Base-by-base conservation (phyloP, 148 eudicot genomes). In the Silene conica region DNA sequence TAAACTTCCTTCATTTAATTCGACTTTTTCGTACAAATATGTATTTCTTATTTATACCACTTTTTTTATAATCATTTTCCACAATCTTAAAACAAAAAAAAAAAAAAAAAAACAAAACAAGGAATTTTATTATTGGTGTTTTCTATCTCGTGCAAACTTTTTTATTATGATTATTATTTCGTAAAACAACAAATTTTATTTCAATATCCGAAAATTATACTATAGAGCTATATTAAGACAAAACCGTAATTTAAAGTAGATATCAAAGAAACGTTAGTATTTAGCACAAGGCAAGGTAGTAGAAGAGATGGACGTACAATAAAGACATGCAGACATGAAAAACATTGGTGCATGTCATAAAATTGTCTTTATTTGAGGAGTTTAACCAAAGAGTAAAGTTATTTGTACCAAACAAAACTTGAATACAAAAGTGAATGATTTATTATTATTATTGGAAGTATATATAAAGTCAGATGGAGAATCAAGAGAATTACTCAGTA, bases 401-500 rank as follows among this genome's bases (percentile, higher is more conserved):
- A 60, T 61, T 61, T 63, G 63, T 76, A 71, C 63, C 67, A 70
- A 86, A 66, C 63, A 19, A 45, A 41, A 71, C 60, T 19, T 26
- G 10, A 63, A 13, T 23, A 21, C 15, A 10, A 34, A 18, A 28
- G 23, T 65, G 20, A 41, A 65, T 21, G 22, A 65, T 62, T 59
- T 61, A 23, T 25, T 22, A 26, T 34, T 65, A 45, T 46, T 68
- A 68, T 69, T 69, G 72, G 72, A 38, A 12, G 20, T 69, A 23
- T 45, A 62, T 74, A 77, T 71, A 72, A 34, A 73, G 77, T 72
- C 78, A 57, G 25, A 82, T 88, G 90, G 87, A 86, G 86, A 89
- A 82, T 84, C 86, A 90, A 77, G 88, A 81, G 38, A 84, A 80
- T 43, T 90, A 75, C 77, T 26, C 77, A 83, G 91, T 89, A 88